A percentile compares a stretch with the other conserved stretches of the same genome.
Evolutionary conservation across 2,329 filamentous ascomycete genomes (phyloP).

Genomic region (Teratosphaeria pseudoeucalypti): DNA sequence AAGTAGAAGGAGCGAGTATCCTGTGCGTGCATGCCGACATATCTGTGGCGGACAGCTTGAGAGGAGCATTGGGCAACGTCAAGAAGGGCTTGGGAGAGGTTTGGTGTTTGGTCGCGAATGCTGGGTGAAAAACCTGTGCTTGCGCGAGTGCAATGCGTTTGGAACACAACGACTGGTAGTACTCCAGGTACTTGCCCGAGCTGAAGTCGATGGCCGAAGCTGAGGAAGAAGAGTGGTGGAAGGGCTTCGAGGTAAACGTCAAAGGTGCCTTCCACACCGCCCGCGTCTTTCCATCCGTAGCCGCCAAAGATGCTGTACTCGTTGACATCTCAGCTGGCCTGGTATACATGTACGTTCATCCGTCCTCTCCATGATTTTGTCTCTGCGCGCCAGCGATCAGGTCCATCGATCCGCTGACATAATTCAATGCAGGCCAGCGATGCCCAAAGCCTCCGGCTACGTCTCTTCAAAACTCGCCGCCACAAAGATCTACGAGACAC

Average conservation of each 20-base stretch:
- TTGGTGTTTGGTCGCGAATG: conserved; percentile 8
- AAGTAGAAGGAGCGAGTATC: conserved; percentile 1
- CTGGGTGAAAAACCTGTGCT: background rate
- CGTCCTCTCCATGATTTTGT: too few species aligned
- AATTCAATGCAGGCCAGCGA: background rate
- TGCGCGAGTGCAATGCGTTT: background rate
- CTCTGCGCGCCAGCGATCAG: too few species aligned
- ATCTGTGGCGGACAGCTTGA: conserved; percentile 4
- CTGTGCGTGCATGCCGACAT: conserved; percentile 10
- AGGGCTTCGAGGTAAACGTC: conserved; percentile 7
- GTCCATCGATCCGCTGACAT: too few species aligned
- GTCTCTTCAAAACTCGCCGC: conserved; percentile 27
- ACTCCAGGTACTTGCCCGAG: background rate
- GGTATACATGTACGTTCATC: background rate
- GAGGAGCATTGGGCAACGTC: conserved; percentile 2
- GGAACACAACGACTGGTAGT: background rate
- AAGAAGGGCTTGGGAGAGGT: conserved; percentile 3
- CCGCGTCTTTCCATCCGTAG: conserved; percentile 3
- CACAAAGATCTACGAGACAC: conserved; percentile 27
- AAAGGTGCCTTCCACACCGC: conserved; percentile 6
- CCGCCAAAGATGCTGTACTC: background rate
- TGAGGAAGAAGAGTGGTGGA: conserved; percentile 7
- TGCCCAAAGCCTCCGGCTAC: conserved; percentile 21
- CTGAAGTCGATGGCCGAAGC: background rate
- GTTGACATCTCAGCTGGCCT: background rate